Evolutionary conservation across 2,329 filamentous ascomycete genomes (phyloP), one percentile per base, ranked within the genome.

Genomic region (Stagonosporopsis tanaceti): DNA sequence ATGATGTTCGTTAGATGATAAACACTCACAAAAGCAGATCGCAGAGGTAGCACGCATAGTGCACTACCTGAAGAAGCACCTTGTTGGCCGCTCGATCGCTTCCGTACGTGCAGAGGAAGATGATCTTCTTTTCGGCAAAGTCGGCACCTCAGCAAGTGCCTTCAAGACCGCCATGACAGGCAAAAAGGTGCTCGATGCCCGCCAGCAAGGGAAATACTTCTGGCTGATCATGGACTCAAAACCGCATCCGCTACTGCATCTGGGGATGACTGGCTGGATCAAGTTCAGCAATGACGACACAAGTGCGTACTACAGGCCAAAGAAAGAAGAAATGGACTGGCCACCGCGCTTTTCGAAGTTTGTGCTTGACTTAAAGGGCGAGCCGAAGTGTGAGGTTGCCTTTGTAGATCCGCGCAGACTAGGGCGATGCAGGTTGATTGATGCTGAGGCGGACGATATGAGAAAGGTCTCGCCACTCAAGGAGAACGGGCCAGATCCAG

Each of bases 161-260:
- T 93, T 99, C 61, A 82, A 91, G 66, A 84, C 86, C 52, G 87
- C 89, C 1, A 81, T 97, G 70, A 83, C 83, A 3, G 92, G 92
- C 4, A 94, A 90, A 70, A 92, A 87, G 70, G 87, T 90, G 30
- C 67, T 84, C 38, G 84, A 83, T 51, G 91, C 90, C 4, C 91
- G 90, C 4, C 92, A 90, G 58, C 95, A 97, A 74, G 95, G 95
- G 9, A 99, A 98, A 84, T 98, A 98, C 73, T 98, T 99, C 76
- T 99, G 95, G 82, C 82, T 98, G 22, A 88, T 92, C 35, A 90
- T 91, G 85, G 84, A 85, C 25, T 84, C 85, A 9, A 85, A 92
- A 11, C 93, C 94, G 1, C 95, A 98, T 77, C 86, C 91, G 0
- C 86, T 98, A 28, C 92, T 96, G 87, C 93, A 96, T 76, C 88